phyloP scores from a whole-genome alignment of 345 rosid genomes.

The Gossypium arboreum region DNA sequence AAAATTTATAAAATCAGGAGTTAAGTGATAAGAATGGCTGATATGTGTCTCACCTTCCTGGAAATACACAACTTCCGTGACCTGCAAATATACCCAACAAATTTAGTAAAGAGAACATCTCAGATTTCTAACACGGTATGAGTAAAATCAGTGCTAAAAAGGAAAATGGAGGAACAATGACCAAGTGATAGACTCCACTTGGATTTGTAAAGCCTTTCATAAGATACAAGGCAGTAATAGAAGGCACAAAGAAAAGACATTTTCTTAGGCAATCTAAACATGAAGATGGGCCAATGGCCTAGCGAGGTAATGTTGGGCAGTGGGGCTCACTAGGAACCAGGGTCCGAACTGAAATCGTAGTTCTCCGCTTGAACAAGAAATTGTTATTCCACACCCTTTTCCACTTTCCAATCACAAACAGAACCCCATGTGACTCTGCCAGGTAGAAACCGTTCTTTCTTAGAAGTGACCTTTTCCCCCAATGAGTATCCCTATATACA shows the following conservation, averaged over 20 bases:
- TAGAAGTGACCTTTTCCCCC: conserved; percentile 25
- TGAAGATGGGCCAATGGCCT: neutral
- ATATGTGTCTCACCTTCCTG: conserved; percentile 67
- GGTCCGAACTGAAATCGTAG: conserved; percentile 14
- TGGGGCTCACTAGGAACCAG: conserved; percentile 22
- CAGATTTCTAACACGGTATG: neutral
- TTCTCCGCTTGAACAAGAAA: conserved; percentile 16
- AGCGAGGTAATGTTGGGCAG: conserved; percentile 6
- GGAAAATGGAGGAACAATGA: neutral
- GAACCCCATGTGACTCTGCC: conserved; percentile 37
- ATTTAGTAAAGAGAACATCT: conserved; percentile 4
- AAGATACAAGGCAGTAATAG: conserved; percentile 11
- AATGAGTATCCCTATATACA: conserved; percentile 15
- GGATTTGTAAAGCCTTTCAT: neutral
- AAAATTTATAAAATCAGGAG: too few relatives aligned
- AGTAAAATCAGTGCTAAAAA: neutral
- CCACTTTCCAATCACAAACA: conserved; percentile 22
- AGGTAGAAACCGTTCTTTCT: conserved; percentile 20
- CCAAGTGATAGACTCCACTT: conserved; percentile 12
- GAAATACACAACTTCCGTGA: conserved; percentile 89
- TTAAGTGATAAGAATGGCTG: neutral
- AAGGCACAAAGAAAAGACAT: conserved; percentile 17
- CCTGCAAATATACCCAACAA: conserved; percentile 46
- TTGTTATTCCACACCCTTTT: conserved; percentile 19
- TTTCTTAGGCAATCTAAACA: conserved; percentile 14